Evolutionary conservation across 2,329 filamentous ascomycete species (phyloP).

Genomic region (Paecilomyces formosus): DNA sequence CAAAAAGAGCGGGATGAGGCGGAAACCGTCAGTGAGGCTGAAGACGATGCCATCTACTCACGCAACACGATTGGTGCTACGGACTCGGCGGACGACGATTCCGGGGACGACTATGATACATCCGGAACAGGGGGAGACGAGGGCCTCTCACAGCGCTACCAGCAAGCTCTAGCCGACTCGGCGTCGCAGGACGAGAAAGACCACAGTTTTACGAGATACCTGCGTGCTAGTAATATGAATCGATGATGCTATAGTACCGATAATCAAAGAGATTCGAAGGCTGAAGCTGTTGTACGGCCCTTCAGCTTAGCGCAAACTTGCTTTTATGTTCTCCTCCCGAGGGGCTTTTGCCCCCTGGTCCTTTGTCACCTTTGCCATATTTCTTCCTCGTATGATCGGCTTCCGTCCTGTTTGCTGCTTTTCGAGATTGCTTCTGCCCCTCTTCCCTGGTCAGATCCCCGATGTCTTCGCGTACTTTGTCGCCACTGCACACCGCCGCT

Average conservation of each 20-base stretch:
- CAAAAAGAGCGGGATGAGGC: constrained; percentile 21
- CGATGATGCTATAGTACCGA: constrained; percentile 10
- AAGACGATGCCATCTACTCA: constrained; percentile 43
- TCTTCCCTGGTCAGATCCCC: neutral
- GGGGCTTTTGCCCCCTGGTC: neutral
- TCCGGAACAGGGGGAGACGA: constrained; percentile 54
- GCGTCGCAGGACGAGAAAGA: constrained; percentile 38
- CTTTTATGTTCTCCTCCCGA: neutral
- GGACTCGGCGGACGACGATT: constrained; percentile 40
- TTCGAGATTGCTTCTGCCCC: neutral
- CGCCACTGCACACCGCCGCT: neutral
- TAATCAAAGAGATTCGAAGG: neutral
- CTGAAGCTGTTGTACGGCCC: neutral
- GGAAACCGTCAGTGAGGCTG: constrained; percentile 43
- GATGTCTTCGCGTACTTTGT: neutral
- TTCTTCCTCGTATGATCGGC: neutral
- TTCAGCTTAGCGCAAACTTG: neutral
- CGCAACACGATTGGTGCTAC: constrained; percentile 35
- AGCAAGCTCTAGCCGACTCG: constrained; percentile 61
- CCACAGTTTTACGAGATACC: constrained; percentile 45
- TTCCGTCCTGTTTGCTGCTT: neutral
- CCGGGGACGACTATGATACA: constrained; percentile 54
- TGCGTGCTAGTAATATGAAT: constrained; percentile 32
- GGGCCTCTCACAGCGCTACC: constrained; percentile 67
- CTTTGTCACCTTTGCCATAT: neutral